Conservation (phyloP, 306 rosid species). For the Gastrolobium villosum region DNA sequence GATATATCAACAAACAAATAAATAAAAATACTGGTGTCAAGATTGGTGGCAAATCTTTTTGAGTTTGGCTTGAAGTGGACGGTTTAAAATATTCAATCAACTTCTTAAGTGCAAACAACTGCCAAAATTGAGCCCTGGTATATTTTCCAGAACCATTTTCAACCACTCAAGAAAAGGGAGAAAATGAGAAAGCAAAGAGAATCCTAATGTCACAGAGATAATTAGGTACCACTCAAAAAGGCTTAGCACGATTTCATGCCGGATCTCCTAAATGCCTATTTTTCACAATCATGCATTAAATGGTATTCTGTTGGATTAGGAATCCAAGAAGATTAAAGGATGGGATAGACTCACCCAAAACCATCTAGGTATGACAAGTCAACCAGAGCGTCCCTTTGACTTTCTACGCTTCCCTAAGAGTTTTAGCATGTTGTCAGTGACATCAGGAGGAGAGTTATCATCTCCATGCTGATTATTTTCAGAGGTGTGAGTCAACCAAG, state of each 20-base stretch:
- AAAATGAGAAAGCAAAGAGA: slow-evolving; percentile 18
- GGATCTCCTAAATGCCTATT: not conserved
- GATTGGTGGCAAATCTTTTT: not conserved
- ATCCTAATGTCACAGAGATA: slow-evolving; percentile 13
- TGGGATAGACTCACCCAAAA: slow-evolving; percentile 39
- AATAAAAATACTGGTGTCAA: slow-evolving; percentile 20
- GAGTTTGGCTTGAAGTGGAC: not conserved
- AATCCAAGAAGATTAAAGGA: slow-evolving; percentile 23
- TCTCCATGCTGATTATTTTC: slow-evolving; percentile 63
- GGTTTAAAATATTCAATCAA: slow-evolving; percentile 1
- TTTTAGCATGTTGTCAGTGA: slow-evolving; percentile 95
- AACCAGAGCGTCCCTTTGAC: slow-evolving; percentile 72
- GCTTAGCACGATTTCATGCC: not conserved
- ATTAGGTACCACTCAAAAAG: slow-evolving; percentile 5
- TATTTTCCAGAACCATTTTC: slow-evolving; percentile 30
- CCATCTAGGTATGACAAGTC: slow-evolving; percentile 20
- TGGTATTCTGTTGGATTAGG: not conserved
- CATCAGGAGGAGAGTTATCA: slow-evolving; percentile 72
- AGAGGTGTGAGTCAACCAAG: slow-evolving; percentile 97
- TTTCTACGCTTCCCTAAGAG: slow-evolving; percentile 82
- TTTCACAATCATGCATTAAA: slow-evolving; percentile 28
- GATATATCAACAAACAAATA: not conserved
- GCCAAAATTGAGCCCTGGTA: slow-evolving; percentile 26
- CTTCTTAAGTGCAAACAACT: not conserved
- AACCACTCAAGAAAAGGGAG: slow-evolving; percentile 25